These are phyloP conservation scores for Gossypium davidsonii DNA, from an alignment of 441 rosid species.

Conservation along the genomic window DNA sequence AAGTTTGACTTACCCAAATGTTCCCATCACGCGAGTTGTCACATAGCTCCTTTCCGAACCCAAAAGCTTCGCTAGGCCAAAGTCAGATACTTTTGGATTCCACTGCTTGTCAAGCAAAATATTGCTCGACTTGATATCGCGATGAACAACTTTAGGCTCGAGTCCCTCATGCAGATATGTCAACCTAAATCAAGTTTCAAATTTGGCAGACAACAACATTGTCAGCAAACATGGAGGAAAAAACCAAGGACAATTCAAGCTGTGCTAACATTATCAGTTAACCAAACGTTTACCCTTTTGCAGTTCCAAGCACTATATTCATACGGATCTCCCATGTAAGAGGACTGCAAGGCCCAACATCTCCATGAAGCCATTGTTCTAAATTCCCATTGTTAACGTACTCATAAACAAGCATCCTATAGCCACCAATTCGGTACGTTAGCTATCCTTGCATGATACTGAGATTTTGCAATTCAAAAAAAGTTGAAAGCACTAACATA, in stretches of 20 bases:
- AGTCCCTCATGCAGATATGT: constrained; percentile 89
- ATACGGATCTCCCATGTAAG: constrained; percentile 84
- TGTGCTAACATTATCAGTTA: neutral
- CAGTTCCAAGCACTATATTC: constrained; percentile 74
- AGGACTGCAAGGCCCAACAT: constrained; percentile 69
- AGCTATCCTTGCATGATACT: neutral
- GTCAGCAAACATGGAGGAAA: neutral
- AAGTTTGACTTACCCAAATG: constrained; percentile 56
- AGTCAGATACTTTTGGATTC: constrained; percentile 85
- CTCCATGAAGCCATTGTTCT: constrained; percentile 94
- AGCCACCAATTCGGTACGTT: constrained; percentile 3
- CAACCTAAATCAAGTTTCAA: constrained; percentile 29
- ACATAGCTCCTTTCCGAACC: constrained; percentile 73
- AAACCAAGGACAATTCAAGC: neutral
- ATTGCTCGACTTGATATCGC: constrained; percentile 88
- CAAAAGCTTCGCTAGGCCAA: constrained; percentile 86
- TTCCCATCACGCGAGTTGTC: constrained; percentile 93
- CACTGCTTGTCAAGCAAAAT: constrained; percentile 84
- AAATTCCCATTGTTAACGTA: constrained; percentile 79
- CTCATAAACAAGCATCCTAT: constrained; percentile 79
- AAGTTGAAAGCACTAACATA: constrained; percentile 7
- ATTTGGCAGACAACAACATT: neutral
- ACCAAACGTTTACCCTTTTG: constrained; percentile 52
- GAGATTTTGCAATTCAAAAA: neutral
- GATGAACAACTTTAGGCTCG: constrained; percentile 89